Evolutionary conservation across 768 basidiomycete species (phyloP).

Genomic region (Boletus fagicola): DNA sequence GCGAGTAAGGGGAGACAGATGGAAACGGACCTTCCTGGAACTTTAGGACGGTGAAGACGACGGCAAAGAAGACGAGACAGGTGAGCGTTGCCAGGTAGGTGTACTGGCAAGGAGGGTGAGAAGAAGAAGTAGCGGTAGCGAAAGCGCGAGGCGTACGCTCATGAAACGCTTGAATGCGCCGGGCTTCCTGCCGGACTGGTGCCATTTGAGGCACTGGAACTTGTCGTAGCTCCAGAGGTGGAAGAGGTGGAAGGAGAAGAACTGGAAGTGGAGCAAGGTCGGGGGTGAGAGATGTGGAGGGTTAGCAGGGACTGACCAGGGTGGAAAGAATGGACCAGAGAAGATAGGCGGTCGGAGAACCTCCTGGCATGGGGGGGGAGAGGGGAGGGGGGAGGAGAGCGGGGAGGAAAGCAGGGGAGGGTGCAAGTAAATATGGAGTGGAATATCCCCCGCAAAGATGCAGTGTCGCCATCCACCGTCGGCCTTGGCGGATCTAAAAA

Average conservation of each 20-base stretch:
- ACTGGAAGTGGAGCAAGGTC: conserved; percentile 38
- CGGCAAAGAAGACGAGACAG: conserved; percentile 60
- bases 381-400: not conserved
- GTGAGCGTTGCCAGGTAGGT: conserved; percentile 75
- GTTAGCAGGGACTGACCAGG: conserved; percentile 45
- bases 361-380: conserved; percentile 56
- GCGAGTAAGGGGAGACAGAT: not conserved
- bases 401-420: not conserved
- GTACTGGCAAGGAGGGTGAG: conserved; percentile 47
- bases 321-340: conserved; percentile 73
- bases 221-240: conserved; percentile 83
- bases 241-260: conserved; percentile 60
- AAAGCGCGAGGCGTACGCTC: conserved; percentile 57
- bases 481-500: not conserved
- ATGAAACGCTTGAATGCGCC: conserved; percentile 87
- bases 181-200: conserved; percentile 64
- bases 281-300: conserved; percentile 2
- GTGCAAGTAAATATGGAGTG: not conserved
- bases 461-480: not conserved
- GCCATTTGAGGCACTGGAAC: conserved; percentile 74
- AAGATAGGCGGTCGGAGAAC: conserved; percentile 71
- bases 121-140: not conserved
- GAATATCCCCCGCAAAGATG: conserved; percentile 26
- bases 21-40: conserved; percentile 61
- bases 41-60: conserved; percentile 63